A percentile compares a stretch with the other conserved stretches of the same genome.
These are phyloP conservation scores for Phyllostachys edulis DNA, from an alignment of 176 grass and related monocot genomes.

Conservation along the genomic window DNA sequence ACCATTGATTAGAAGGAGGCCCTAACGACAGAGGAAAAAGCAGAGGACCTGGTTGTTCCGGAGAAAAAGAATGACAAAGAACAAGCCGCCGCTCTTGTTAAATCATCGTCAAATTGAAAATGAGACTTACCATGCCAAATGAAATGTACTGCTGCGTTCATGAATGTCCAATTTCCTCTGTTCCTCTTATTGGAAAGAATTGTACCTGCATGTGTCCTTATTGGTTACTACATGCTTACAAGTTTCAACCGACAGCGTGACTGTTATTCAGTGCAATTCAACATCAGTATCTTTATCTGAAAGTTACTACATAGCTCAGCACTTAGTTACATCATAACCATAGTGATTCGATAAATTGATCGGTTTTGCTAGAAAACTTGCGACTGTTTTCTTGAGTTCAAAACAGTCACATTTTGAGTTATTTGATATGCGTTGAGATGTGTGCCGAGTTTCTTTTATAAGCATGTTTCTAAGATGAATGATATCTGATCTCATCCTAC, in stretches of 20 bases:
- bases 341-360: neutral
- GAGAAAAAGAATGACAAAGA: constrained; percentile 28
- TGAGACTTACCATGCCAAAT: constrained; percentile 1
- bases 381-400: no score
- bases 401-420: no score
- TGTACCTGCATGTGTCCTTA: neutral
- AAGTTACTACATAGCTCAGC: neutral
- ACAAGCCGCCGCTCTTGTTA: neutral
- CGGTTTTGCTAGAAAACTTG: no score
- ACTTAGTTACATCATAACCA: neutral
- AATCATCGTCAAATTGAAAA: constrained; percentile 27
- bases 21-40: constrained; percentile 5
- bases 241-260: neutral
- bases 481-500: no score
- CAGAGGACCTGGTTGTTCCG: neutral
- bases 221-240: constrained; percentile 1
- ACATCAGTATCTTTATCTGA: neutral
- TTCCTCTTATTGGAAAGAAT: neutral
- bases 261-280: neutral
- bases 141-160: constrained; percentile 3
- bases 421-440: no score
- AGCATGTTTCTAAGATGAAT: no score
- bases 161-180: constrained; percentile 2
- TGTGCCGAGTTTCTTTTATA: no score
- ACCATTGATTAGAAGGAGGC: constrained; percentile 13